Conservation (phyloP, 2,329 filamentous ascomycete species). For the Aspergillus thermomutatus region DNA sequence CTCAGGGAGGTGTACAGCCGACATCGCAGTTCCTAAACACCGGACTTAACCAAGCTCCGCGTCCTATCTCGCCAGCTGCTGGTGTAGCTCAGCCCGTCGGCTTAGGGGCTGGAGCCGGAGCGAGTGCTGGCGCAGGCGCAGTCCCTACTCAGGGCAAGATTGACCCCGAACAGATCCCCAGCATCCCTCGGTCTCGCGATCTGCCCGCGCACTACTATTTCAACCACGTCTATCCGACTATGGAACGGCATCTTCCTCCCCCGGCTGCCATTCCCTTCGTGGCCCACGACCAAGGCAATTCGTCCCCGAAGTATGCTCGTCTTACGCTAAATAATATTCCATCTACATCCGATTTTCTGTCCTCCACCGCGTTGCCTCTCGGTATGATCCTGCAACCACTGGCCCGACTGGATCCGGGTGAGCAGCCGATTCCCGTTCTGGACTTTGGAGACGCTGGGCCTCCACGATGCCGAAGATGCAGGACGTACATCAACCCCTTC, state of each 20-base stretch:
- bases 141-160: constrained; percentile 70
- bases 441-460: constrained; percentile 92
- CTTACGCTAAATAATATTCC: constrained; percentile 94
- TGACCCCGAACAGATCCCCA: constrained; percentile 89
- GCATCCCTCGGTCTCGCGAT: constrained; percentile 82
- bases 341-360: constrained; percentile 72
- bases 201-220: constrained; percentile 78
- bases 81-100: constrained; percentile 16
- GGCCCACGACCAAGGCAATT: constrained; percentile 93
- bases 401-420: constrained; percentile 76
- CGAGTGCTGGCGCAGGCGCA: constrained; percentile 51
- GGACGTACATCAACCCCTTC: constrained; percentile 97
- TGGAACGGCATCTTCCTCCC: constrained; percentile 88
- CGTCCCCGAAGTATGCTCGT: constrained; percentile 89
- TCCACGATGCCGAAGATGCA: constrained; percentile 85
- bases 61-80: constrained; percentile 28
- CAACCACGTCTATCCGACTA: constrained; percentile 86
- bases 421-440: constrained; percentile 82
- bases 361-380: constrained; percentile 77
- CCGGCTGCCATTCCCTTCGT: constrained; percentile 86
- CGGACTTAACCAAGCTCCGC: constrained; percentile 40
- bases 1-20: constrained; percentile 54
- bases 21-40: constrained; percentile 60
- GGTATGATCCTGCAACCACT: constrained; percentile 87
- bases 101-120: constrained; percentile 25